Percentiles rank a stretch among this genome's conserved stretches.
phyloP scores from a whole-genome alignment of 805 yeast species.

The Brettanomyces sp. region DNA sequence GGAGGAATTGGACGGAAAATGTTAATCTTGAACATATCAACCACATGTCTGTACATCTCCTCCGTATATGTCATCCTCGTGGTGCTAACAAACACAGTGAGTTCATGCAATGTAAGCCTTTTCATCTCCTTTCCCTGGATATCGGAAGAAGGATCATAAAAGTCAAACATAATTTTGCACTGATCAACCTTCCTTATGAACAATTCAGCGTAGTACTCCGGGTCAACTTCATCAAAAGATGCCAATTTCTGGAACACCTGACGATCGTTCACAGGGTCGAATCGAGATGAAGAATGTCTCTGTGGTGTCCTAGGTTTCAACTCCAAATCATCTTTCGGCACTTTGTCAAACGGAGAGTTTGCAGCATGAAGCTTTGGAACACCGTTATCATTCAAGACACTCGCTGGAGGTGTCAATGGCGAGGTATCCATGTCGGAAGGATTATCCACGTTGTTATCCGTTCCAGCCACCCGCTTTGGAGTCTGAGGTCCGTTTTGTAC shows the following conservation, averaged over 20 bases:
- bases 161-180: conserved; percentile 90
- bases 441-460: neutral
- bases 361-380: conserved; percentile 22
- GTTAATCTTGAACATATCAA: conserved; percentile 81
- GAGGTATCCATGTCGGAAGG: conserved; percentile 1
- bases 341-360: conserved; percentile 23
- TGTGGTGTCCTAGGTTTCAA: conserved; percentile 65
- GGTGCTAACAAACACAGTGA: conserved; percentile 77
- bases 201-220: conserved; percentile 69
- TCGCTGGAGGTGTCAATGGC: conserved; percentile 2
- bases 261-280: conserved; percentile 65
- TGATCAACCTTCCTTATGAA: conserved; percentile 87
- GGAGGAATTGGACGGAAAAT: conserved; percentile 96
- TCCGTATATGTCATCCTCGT: conserved; percentile 82
- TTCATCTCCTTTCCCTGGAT: conserved; percentile 89
- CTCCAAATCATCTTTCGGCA: conserved; percentile 64
- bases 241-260: conserved; percentile 70
- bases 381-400: conserved; percentile 7
- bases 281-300: conserved; percentile 85
- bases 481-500: neutral
- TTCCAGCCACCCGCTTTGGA: neutral
- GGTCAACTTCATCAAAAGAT: conserved; percentile 71
- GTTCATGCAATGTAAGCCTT: conserved; percentile 76
- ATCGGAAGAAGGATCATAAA: conserved; percentile 86
- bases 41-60: conserved; percentile 81